Percentiles rank a stretch among this genome's conserved stretches.
Conservation (phyloP, 345 rosid genomes). For the Eucalyptus microcorys region DNA sequence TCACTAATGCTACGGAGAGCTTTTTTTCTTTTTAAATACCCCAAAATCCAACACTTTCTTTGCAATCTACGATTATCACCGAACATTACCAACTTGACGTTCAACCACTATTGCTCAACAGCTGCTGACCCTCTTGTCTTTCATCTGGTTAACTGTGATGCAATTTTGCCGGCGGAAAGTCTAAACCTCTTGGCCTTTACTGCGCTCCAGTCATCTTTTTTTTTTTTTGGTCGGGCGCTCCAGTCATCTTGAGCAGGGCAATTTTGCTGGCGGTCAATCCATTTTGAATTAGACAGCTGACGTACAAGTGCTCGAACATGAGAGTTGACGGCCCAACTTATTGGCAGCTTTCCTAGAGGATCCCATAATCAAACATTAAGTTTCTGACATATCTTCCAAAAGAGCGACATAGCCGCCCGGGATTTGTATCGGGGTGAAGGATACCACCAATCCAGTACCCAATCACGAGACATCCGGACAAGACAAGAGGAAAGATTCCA, state of each 20-base stretch:
- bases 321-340: neutral
- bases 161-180: neutral
- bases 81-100: neutral
- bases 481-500: neutral
- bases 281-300: neutral
- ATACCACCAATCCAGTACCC: rapidly evolving
- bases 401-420: rapidly evolving
- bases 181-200: neutral
- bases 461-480: neutral
- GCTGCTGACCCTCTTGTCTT: neutral
- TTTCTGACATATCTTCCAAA: neutral
- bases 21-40: neutral
- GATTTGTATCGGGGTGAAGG: rapidly evolving
- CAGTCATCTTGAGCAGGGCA: neutral
- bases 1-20: neutral
- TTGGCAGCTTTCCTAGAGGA: neutral
- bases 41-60: neutral
- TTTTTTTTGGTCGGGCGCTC: no score
- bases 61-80: neutral
- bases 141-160: neutral
- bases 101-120: neutral
- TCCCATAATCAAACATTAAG: neutral
- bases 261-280: neutral
- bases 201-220: neutral
- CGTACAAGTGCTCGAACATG: neutral